Evolutionary conservation across 495 filamentous ascomycete species (phyloP).

Genomic region (Penicillium malachiteum): DNA sequence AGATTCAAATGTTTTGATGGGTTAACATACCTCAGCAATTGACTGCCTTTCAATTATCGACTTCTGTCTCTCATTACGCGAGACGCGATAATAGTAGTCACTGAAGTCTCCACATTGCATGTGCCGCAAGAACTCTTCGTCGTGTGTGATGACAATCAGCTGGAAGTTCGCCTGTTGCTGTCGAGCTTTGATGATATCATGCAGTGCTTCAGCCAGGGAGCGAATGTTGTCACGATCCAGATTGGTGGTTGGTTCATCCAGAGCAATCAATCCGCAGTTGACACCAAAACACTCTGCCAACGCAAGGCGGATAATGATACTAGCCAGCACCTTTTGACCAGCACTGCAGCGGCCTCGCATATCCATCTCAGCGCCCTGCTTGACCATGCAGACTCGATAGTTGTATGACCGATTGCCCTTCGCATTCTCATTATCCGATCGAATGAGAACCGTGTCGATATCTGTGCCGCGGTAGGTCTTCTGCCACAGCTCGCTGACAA

Average conservation of each 20-base stretch:
- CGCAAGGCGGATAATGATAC: slow-evolving; percentile 96
- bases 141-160: slow-evolving; percentile 97
- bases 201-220: slow-evolving; percentile 78
- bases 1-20: not conserved
- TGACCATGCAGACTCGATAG: slow-evolving; percentile 98
- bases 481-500: slow-evolving; percentile 93
- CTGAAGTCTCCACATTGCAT: slow-evolving; percentile 96
- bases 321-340: slow-evolving; percentile 92
- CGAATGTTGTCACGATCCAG: slow-evolving; percentile 93
- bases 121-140: slow-evolving; percentile 89
- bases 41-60: slow-evolving; percentile 77
- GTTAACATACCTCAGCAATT: slow-evolving; percentile 53
- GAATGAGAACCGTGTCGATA: slow-evolving; percentile 93
- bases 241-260: slow-evolving; percentile 98
- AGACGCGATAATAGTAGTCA: slow-evolving; percentile 86
- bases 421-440: slow-evolving; percentile 76
- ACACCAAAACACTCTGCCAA: slow-evolving; percentile 95
- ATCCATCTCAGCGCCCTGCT: slow-evolving; percentile 96
- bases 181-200: slow-evolving; percentile 84
- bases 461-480: slow-evolving; percentile 96
- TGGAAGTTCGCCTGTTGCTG: slow-evolving; percentile 91
- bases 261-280: slow-evolving; percentile 93
- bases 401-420: slow-evolving; percentile 86
- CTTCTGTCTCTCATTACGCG: slow-evolving; percentile 80
- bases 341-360: slow-evolving; percentile 98